These are phyloP conservation scores for Rhododendron molle DNA, from an alignment of 148 eudicot species.

Conservation along the genomic window DNA sequence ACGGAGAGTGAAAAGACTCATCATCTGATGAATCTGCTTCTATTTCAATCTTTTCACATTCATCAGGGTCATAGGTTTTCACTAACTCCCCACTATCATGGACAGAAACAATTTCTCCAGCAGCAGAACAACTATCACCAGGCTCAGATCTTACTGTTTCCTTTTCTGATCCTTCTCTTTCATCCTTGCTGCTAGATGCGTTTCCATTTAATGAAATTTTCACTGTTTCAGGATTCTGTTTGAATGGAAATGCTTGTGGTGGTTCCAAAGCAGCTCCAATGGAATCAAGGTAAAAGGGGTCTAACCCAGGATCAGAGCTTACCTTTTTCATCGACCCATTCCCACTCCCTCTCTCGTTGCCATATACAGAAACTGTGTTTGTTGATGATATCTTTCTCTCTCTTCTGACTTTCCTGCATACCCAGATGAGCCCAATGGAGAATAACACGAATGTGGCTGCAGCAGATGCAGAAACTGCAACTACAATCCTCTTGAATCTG, in stretches of 20 bases:
- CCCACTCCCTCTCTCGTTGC: conserved; percentile 30
- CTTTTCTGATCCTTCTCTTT: conserved; percentile 25
- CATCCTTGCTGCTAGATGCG: conserved; percentile 15
- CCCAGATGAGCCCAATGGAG: conserved; percentile 43
- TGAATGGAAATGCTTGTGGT: conserved; percentile 23
- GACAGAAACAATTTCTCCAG: conserved; percentile 43
- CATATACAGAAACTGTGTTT: conserved; percentile 25
- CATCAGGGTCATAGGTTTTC: conserved; percentile 32
- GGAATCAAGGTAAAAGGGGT: conserved; percentile 59
- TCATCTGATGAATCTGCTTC: conserved; percentile 40
- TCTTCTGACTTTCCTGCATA: conserved; percentile 30
- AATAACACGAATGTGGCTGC: conserved; percentile 38
- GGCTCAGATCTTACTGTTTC: conserved; percentile 12
- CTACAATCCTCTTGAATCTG: conserved; percentile 26
- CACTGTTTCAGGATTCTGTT: conserved; percentile 16
- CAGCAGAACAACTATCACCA: conserved; percentile 16
- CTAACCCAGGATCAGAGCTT: conserved; percentile 45
- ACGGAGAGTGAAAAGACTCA: conserved; percentile 79
- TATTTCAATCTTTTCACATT: conserved; percentile 15
- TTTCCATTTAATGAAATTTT: conserved; percentile 11
- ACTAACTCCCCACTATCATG: conserved; percentile 48
- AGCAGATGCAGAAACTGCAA: conserved; percentile 40
- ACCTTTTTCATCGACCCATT: conserved; percentile 46
- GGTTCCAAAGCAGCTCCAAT: conserved; percentile 50
- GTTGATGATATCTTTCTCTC: conserved; percentile 34